Conservation (phyloP, 768 basidiomycete species). For the Amanita thiersii region DNA sequence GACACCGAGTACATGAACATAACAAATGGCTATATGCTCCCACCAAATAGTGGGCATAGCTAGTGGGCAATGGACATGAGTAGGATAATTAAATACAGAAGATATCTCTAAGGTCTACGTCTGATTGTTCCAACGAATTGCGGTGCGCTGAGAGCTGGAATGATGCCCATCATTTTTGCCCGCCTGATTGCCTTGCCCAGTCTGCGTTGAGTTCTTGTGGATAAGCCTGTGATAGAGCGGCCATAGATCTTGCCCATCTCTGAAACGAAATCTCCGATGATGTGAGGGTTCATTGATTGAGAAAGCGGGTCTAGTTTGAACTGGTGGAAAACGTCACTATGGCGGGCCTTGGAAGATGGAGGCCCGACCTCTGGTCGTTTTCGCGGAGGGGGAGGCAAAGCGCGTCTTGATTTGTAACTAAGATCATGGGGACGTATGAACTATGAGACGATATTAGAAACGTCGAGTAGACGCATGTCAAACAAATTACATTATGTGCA, state of each 20-base stretch:
- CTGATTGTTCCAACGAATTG: not conserved
- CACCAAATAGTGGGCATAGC: too few species aligned
- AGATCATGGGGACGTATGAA: slow-evolving; percentile 39
- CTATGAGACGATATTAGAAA: slow-evolving; percentile 18
- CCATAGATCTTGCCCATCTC: slow-evolving; percentile 76
- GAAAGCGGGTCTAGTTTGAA: slow-evolving; percentile 67
- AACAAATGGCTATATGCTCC: too few species aligned
- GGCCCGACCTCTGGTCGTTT: slow-evolving; percentile 47
- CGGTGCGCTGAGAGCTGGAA: slow-evolving; percentile 46
- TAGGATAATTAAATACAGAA: too few species aligned
- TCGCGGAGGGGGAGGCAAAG: slow-evolving; percentile 12
- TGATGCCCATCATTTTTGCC: slow-evolving; percentile 86
- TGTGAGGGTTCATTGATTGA: slow-evolving; percentile 50
- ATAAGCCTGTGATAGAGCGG: slow-evolving; percentile 65
- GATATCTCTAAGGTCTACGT: too few species aligned
- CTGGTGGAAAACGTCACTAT: slow-evolving; percentile 63
- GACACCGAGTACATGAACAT: too few species aligned
- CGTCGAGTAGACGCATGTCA: slow-evolving; percentile 1
- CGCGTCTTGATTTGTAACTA: slow-evolving; percentile 27
- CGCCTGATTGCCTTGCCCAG: slow-evolving; percentile 81
- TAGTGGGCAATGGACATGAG: too few species aligned
- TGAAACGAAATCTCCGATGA: slow-evolving; percentile 54
- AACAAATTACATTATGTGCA: slow-evolving; percentile 1
- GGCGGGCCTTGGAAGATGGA: slow-evolving; percentile 40
- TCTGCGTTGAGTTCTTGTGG: slow-evolving; percentile 69